These are phyloP conservation scores for Curvularia spicifera DNA, from an alignment of 2,329 filamentous ascomycete species.

Conservation along the genomic window DNA sequence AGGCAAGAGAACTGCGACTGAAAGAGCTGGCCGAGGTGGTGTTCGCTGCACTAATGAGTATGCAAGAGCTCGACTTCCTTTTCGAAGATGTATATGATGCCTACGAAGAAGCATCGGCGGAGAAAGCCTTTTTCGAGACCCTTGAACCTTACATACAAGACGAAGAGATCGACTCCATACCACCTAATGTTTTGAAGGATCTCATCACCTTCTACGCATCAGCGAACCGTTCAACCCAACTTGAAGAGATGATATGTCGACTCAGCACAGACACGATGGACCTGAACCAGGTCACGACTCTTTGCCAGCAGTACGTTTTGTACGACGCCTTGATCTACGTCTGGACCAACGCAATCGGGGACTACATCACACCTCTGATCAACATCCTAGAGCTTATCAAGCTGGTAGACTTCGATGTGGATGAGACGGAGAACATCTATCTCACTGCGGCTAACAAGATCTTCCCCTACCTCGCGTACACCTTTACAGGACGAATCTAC, in stretches of 20 bases:
- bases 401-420: slow-evolving; percentile 63
- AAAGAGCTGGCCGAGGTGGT: slow-evolving; percentile 81
- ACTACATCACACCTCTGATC: slow-evolving; percentile 89
- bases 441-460: slow-evolving; percentile 82
- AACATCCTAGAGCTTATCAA: slow-evolving; percentile 74
- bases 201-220: slow-evolving; percentile 81
- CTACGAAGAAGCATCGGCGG: slow-evolving; percentile 78
- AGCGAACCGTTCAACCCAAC: slow-evolving; percentile 73
- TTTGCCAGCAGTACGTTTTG: slow-evolving; percentile 90
- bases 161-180: slow-evolving; percentile 73
- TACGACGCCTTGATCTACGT: slow-evolving; percentile 97
- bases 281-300: slow-evolving; percentile 85
- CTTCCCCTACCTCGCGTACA: slow-evolving; percentile 93
- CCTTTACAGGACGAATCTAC: slow-evolving; percentile 87
- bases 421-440: slow-evolving; percentile 65
- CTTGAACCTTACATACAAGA: slow-evolving; percentile 89
- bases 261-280: slow-evolving; percentile 91
- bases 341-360: slow-evolving; percentile 88
- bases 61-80: slow-evolving; percentile 80
- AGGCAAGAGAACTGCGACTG: slow-evolving; percentile 66
- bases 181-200: slow-evolving; percentile 83
- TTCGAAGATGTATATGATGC: slow-evolving; percentile 91
- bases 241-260: slow-evolving; percentile 94
- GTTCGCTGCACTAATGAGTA: slow-evolving; percentile 80
- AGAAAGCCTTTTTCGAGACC: slow-evolving; percentile 82